Percentiles rank a stretch among this genome's conserved stretches.
Conservation (phyloP, 306 rosid species). For the Mimosa pudica region DNA sequence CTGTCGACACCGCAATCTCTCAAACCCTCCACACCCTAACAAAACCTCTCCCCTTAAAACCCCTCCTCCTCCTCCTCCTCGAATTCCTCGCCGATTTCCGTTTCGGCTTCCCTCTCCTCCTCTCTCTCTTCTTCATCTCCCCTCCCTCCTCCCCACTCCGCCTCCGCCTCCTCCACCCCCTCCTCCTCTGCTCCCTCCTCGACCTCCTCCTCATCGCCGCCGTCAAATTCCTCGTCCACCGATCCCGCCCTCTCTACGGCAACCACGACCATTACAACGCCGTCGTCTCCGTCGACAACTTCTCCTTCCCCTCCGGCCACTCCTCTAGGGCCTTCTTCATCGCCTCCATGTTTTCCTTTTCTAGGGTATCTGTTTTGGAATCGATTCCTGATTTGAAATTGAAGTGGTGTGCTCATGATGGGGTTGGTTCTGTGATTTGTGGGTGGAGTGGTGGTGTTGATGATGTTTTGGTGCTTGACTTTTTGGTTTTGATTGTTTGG, state of each 20-base stretch:
- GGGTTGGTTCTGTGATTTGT: no score
- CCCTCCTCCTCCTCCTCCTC: slow-evolving; percentile 47
- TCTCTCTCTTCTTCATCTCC: slow-evolving; percentile 50
- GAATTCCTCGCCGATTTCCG: slow-evolving; percentile 76
- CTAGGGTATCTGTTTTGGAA: slow-evolving; percentile 30
- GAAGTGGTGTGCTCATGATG: no score
- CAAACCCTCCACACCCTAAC: slow-evolving; percentile 44
- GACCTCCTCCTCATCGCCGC: slow-evolving; percentile 61
- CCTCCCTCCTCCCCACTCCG: slow-evolving; percentile 42
- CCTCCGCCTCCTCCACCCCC: slow-evolving; percentile 49
- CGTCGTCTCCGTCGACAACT: slow-evolving; percentile 63
- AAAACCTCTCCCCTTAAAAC: slow-evolving; percentile 45
- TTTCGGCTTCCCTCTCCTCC: slow-evolving; percentile 58
- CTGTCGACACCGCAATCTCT: slow-evolving; percentile 49
- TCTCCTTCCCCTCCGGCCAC: slow-evolving; percentile 81
- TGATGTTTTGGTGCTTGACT: slow-evolving; percentile 29
- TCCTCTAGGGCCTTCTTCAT: slow-evolving; percentile 72
- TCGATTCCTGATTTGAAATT: slow-evolving; percentile 24
- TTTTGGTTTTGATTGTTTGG: slow-evolving; percentile 43
- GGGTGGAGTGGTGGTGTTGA: not conserved
- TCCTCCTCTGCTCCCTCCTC: slow-evolving; percentile 66
- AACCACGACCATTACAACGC: slow-evolving; percentile 47
- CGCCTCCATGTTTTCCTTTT: slow-evolving; percentile 57
- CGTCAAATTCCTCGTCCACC: slow-evolving; percentile 56
- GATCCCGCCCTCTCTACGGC: slow-evolving; percentile 71